These are phyloP conservation scores for Pythium periplocum DNA, from an alignment of 352 stramenopile species.

Conservation along the genomic window DNA sequence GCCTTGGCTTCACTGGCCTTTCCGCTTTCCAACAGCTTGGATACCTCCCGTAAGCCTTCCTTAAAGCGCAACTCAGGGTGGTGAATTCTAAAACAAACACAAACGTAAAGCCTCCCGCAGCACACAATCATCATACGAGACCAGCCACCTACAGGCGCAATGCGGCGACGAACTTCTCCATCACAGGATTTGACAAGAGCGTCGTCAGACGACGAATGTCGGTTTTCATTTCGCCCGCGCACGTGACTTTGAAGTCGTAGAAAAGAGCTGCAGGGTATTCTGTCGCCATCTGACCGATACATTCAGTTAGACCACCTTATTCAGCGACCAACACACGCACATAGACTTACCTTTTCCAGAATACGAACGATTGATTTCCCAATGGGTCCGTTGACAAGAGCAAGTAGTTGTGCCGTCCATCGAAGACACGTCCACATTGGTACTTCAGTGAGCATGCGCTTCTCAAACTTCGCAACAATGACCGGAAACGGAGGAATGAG, in stretches of 20 bases:
- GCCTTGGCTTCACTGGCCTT: slow-evolving; percentile 24
- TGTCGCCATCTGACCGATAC: slow-evolving; percentile 45
- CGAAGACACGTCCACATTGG: slow-evolving; percentile 78
- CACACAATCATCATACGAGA: too few relatives aligned
- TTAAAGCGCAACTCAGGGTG: slow-evolving; percentile 79
- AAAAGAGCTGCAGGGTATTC: slow-evolving; percentile 74
- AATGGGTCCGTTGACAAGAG: slow-evolving; percentile 54
- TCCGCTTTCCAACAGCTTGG: slow-evolving; percentile 54
- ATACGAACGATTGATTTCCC: slow-evolving; percentile 47
- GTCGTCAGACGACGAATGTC: slow-evolving; percentile 44
- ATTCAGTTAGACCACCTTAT: not conserved
- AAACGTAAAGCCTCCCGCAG: not conserved
- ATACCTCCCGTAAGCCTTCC: slow-evolving; percentile 63
- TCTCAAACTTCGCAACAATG: slow-evolving; percentile 39
- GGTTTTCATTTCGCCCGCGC: slow-evolving; percentile 30
- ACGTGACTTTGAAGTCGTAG: slow-evolving; percentile 81
- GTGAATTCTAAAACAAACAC: slow-evolving; percentile 42
- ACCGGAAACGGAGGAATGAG: slow-evolving; percentile 44
- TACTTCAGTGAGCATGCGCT: slow-evolving; percentile 35
- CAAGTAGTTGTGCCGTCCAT: slow-evolving; percentile 77
- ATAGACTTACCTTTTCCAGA: slow-evolving; percentile 60
- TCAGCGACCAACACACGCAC: not conserved
- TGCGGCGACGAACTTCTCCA: slow-evolving; percentile 80
- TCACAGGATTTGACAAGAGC: slow-evolving; percentile 56
- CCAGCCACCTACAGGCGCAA: slow-evolving; percentile 49